Conservation (phyloP, 495 filamentous ascomycete genomes). For the Talaromyces borbonicus region DNA sequence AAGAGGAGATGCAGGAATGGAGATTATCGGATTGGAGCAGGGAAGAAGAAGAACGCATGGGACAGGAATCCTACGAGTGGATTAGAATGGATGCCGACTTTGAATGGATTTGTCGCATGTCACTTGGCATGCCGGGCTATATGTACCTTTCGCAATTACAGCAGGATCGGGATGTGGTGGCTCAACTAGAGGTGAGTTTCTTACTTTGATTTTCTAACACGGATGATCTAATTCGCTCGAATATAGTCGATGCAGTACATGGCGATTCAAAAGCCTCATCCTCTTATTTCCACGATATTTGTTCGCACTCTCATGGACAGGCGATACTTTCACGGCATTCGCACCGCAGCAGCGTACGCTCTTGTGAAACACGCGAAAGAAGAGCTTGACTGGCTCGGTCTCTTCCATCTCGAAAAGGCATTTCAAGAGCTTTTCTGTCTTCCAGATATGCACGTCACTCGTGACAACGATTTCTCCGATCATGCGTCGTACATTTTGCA, state of each 20-base stretch:
- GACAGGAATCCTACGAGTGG: constrained; percentile 95
- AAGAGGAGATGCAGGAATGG: constrained; percentile 79
- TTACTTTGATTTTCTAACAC: background rate
- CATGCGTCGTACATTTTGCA: constrained; percentile 73
- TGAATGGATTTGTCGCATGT: constrained; percentile 85
- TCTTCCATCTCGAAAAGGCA: constrained; percentile 70
- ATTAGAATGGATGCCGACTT: constrained; percentile 97
- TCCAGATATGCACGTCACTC: constrained; percentile 57
- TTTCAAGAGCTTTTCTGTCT: constrained; percentile 88
- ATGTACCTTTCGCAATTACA: constrained; percentile 98
- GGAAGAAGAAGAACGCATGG: constrained; percentile 81
- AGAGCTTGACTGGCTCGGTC: constrained; percentile 65
- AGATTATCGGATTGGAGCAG: constrained; percentile 75
- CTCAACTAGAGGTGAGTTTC: constrained; percentile 67
- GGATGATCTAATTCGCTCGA: constrained; percentile 10
- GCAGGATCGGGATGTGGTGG: constrained; percentile 93
- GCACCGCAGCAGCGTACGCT: constrained; percentile 65
- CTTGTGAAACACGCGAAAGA: constrained; percentile 63
- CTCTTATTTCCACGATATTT: constrained; percentile 75
- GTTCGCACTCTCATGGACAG: constrained; percentile 81
- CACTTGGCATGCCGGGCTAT: constrained; percentile 74
- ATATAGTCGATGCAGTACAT: constrained; percentile 52
- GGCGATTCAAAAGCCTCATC: constrained; percentile 48
- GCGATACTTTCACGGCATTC: constrained; percentile 89
- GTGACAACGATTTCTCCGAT: constrained; percentile 83